Evolutionary conservation across 345 rosid species (phyloP).

Genomic region (Pelargonium nanum): DNA sequence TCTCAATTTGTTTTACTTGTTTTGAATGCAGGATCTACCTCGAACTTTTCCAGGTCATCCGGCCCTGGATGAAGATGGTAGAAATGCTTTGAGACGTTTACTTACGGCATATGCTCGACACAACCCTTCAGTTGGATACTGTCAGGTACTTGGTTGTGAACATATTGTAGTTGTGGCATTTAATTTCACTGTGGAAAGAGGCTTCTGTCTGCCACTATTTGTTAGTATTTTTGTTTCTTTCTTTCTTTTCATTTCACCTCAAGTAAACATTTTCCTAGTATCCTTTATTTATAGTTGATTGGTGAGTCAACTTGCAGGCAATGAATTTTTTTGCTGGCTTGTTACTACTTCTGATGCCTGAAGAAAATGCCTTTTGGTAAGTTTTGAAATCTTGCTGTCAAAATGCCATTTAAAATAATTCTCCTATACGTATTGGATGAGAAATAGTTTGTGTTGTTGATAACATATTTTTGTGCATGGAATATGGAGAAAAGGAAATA

Average conservation of each 20-base stretch:
- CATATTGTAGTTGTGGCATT: background rate
- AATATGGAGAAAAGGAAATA: too few relatives aligned
- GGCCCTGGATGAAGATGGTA: constrained; percentile 89
- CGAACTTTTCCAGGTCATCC: constrained; percentile 99
- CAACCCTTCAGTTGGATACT: constrained; percentile 98
- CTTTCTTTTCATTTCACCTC: background rate
- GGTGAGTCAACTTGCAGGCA: constrained; percentile 44
- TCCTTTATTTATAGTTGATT: constrained; percentile 3
- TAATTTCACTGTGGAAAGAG: background rate
- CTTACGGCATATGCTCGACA: constrained; percentile 99
- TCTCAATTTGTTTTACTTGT: background rate
- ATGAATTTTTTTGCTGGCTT: constrained; percentile 99
- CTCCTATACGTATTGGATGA: background rate
- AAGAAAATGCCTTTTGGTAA: constrained; percentile 99
- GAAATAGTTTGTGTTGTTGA: background rate
- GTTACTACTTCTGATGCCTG: constrained; percentile 95
- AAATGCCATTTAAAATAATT: background rate
- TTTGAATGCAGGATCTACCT: constrained; percentile 76
- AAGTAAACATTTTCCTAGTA: background rate
- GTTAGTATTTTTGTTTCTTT: background rate
- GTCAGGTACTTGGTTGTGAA: constrained; percentile 56
- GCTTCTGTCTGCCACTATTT: background rate
- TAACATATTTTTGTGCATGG: background rate
- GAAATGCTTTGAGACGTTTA: constrained; percentile 97
- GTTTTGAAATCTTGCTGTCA: constrained; percentile 21